phyloP scores from a whole-genome alignment of 371 early-diverging fungal species.

The Rhizopus sp. region DNA sequence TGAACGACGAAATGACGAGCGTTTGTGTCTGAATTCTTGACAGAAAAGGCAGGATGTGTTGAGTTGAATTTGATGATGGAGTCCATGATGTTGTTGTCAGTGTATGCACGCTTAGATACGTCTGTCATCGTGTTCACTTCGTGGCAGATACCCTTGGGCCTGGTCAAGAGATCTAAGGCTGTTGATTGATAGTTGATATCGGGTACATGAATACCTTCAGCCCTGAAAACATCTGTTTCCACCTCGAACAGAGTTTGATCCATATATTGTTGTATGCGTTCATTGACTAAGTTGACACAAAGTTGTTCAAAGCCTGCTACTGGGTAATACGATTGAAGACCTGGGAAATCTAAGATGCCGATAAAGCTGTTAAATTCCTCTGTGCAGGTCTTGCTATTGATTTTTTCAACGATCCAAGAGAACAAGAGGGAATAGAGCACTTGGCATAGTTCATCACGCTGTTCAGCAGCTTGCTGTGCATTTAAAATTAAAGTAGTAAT shows the following conservation, averaged over 20 bases:
- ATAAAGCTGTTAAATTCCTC: constrained; percentile 70
- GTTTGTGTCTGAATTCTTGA: constrained; percentile 42
- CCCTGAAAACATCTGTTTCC: constrained; percentile 43
- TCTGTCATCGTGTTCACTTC: constrained; percentile 57
- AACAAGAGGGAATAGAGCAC: constrained; percentile 83
- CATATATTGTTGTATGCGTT: constrained; percentile 73
- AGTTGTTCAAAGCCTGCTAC: constrained; percentile 72
- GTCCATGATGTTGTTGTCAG: constrained; percentile 45
- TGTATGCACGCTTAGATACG: constrained; percentile 37
- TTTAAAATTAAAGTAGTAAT: constrained; percentile 87
- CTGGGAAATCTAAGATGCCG: constrained; percentile 72
- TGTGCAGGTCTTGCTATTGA: constrained; percentile 78
- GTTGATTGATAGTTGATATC: constrained; percentile 10
- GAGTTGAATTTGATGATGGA: constrained; percentile 48
- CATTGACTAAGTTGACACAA: constrained; percentile 80
- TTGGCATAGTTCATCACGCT: constrained; percentile 81
- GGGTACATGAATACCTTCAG: constrained; percentile 59
- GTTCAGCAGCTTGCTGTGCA: constrained; percentile 68
- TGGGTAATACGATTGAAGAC: constrained; percentile 32
- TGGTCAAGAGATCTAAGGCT: constrained; percentile 46
- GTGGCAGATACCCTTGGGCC: constrained; percentile 58
- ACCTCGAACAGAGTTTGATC: constrained; percentile 60
- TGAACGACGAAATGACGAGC: constrained; percentile 70
- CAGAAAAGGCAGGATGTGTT: constrained; percentile 45
- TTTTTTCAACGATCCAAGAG: constrained; percentile 86